Evolutionary conservation across 1,284 basidiomycete genomes (phyloP), one percentile per base, ranked within the genome.

Genomic region (Trametes pubescens): DNA sequence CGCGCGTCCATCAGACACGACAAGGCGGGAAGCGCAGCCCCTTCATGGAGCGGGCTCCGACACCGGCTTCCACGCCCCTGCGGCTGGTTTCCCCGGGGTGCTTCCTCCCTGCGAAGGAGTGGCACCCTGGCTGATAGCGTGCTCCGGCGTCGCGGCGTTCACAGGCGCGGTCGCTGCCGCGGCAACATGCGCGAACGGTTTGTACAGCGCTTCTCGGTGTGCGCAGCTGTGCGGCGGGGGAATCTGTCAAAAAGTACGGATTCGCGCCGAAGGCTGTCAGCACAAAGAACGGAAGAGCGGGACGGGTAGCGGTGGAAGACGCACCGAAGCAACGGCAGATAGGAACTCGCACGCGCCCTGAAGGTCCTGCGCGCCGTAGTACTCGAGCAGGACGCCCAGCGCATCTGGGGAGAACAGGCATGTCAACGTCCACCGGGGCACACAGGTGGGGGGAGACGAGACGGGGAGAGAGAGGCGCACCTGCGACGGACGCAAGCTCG

Each of bases 301-400:
- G 32, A 58, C 59, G 48, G 21, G 21, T 16, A 58, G 64, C 14
- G 35, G n/a, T 34, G 35, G 38, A 38, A 53, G 55, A 79, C 86
- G 66, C 65, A 91, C 89, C 68, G 78, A 74, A 60, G 78, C 72
- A 24, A 92, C 80, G 1, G 79, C 65, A 26, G 79, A 76, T 47
- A 91, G 77, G 75, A 89, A 84, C 21, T 84, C 83, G 55, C 81
- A 76, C 6, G 78, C 73, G 24, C 72, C 77, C 51, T 82, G 76
- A 5, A 78, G 71, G 63, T 89, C 86, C 74, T 91, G 90, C 2
- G 83, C 83, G 32, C 79, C 77, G 74, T 92, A 93, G 72, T 91
- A 93, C 72, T 92, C 90, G 2, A 93, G 77, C 43, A 93, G 78
- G 44, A 92, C 86, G 54, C 79, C 77, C 62, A 93, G 74, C 5